These are phyloP conservation scores for Leptosphaerulina australis DNA, from an alignment of 2,329 filamentous ascomycete genomes.

Conservation along the genomic window DNA sequence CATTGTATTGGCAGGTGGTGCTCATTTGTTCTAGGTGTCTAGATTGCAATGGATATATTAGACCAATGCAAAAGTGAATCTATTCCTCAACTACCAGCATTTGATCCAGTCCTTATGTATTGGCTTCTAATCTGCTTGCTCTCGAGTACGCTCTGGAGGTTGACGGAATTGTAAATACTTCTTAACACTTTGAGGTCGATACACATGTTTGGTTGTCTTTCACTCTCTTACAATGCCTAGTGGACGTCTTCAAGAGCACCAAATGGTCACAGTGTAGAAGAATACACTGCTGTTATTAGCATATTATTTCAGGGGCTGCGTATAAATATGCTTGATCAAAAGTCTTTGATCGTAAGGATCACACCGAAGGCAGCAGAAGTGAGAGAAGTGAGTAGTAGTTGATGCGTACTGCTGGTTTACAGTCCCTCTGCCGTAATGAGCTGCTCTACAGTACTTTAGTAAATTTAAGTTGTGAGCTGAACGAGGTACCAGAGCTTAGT, in stretches of 20 bases:
- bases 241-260: slow-evolving; percentile 39
- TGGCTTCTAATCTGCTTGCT: slow-evolving; percentile 1
- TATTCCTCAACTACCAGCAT: not conserved
- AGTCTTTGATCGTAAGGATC: not conserved
- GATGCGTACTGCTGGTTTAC: not conserved
- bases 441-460: too few species aligned
- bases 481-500: too few species aligned
- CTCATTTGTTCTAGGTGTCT: slow-evolving; percentile 18
- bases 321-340: too few species aligned
- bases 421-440: not conserved
- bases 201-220: slow-evolving; percentile 15
- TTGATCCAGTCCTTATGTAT: not conserved
- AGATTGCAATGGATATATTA: slow-evolving; percentile 20
- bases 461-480: not conserved
- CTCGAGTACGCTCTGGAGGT: not conserved
- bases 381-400: slow-evolving; percentile 1
- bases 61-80: slow-evolving; percentile 10
- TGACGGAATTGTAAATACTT: not conserved
- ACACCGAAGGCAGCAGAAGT: slow-evolving; percentile 1
- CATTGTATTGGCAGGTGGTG: slow-evolving; percentile 12
- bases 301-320: slow-evolving; percentile 30
- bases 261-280: slow-evolving; percentile 53
- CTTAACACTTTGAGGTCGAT: slow-evolving; percentile 19
- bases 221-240: slow-evolving; percentile 42
- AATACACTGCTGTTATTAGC: slow-evolving; percentile 52